These are phyloP conservation scores for Salix purpurea DNA, from an alignment of 345 rosid species.

Conservation along the genomic window DNA sequence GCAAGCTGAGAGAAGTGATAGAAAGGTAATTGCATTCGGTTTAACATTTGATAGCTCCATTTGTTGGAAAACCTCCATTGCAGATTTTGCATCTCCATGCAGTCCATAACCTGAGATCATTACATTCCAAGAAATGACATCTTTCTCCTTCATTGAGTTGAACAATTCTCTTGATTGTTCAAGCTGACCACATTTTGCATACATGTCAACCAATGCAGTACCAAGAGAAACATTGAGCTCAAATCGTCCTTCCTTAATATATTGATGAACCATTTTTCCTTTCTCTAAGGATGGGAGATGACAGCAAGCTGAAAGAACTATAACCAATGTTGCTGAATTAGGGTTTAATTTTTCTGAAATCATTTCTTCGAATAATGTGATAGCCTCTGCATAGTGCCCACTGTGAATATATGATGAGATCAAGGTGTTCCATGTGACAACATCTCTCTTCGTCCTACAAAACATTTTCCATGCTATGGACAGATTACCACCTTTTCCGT, in stretches of 20 bases:
- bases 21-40: slow-evolving; percentile 60
- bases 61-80: slow-evolving; percentile 42
- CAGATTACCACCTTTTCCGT: slow-evolving; percentile 49
- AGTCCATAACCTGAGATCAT: slow-evolving; percentile 66
- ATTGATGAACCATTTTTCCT: slow-evolving; percentile 49
- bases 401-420: slow-evolving; percentile 40
- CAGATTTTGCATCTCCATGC: slow-evolving; percentile 55
- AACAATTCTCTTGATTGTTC: slow-evolving; percentile 51
- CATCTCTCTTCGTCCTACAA: slow-evolving; percentile 30
- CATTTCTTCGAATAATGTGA: slow-evolving; percentile 56
- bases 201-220: slow-evolving; percentile 61
- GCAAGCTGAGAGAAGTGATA: slow-evolving; percentile 63
- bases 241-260: slow-evolving; percentile 40
- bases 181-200: slow-evolving; percentile 64
- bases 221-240: slow-evolving; percentile 49
- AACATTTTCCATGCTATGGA: slow-evolving; percentile 44
- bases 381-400: slow-evolving; percentile 40
- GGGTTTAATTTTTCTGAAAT: slow-evolving; percentile 40
- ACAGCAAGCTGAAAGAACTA: slow-evolving; percentile 60
- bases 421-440: slow-evolving; percentile 57
- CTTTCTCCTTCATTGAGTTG: slow-evolving; percentile 41
- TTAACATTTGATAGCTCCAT: slow-evolving; percentile 50
- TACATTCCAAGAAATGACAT: slow-evolving; percentile 57
- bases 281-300: slow-evolving; percentile 46
- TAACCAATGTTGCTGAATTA: slow-evolving; percentile 46